Evolutionary conservation across 2,329 filamentous ascomycete species (phyloP), one percentile per base, ranked within the genome.

Genomic region (Phyllosticta citrichinensis): DNA sequence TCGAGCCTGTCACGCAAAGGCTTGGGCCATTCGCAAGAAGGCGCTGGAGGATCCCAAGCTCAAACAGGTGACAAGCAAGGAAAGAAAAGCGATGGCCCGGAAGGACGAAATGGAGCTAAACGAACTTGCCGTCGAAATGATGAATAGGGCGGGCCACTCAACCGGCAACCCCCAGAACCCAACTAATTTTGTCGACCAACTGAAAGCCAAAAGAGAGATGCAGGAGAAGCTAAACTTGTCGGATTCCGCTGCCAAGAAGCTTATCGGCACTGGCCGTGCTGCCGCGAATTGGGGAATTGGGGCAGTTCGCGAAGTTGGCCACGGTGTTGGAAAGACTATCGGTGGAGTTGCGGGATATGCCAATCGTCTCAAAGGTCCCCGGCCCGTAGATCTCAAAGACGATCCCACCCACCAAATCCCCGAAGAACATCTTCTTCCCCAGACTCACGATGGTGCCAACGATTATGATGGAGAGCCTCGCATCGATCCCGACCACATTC

Each of bases 1-100:
- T 66, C 87, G 86, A 62, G 80, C 80, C 54, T 92, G 89, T 60
- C 56, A 60, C 11, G 40, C 30, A 20, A 73, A 74, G 62, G 70
- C 72, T 22, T 66, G 67, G 54, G 67, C 73, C 33, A 61, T 53
- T 27, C 57, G 58, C n/a, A 54, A 24, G 20, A 55, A 50, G 51
- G 58, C 57, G 12, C 33, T 61, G 57, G 22, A 17, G 3, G 27
- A 53, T 19, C 30, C 17, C 1, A 57, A 55, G 51, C 30, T 17
- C 1, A 57, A 55, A 33, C 60, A 63, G 50, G 61, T 24, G 47
- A 30, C 12, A 12, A 19, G 6, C 25, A 55, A 17, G 52, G 12
- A n/a, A 19, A 56, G 52, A 55, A 51, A 19, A 51, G 20, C n/a
- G 20, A 11, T 10, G 51, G 53, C 10, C 30, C 51, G 17, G 52